Base-by-base conservation (phyloP, 495 filamentous ascomycete genomes). In the Lasiosphaeria miniovina region DNA sequence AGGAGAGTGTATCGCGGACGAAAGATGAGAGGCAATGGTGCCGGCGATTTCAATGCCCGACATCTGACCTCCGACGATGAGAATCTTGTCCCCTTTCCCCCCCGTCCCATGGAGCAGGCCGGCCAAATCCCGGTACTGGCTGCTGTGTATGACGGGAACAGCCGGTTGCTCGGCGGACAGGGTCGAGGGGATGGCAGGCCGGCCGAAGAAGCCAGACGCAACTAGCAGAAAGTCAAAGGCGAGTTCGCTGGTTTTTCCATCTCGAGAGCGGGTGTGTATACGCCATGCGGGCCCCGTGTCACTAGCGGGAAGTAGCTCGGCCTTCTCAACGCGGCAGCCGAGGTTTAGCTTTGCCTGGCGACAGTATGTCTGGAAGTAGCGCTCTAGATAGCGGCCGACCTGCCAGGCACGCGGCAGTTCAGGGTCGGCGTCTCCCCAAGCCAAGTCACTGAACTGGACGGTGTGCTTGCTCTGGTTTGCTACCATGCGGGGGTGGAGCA, bases 51-150 rank as follows among this genome's bases (percentile, higher is more conserved):
- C 91, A 8, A 85, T 81, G 0, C 90, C 90, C 15, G 89, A 93
- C 82, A 95, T 91, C 57, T 89, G 88, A 3, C 91, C 91, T 4
- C 91, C 91, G 8, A 93, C 80, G 12, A 96, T 81, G 3, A 93
- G 79, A 52, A 95, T 82, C 64, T 87, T 89, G n/a, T 82, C 78
- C 0, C 70, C 70, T 14, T 63, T 71, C 0, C 61, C 61, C 10
- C n/a, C 48, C 17, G 63, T 52, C 0, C 61, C 71, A 4, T 61
- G 61, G 12, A 80, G 24, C 49, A 82, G 55, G 45, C 59, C 59
- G 58, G 75, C 55, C 36, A 80, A 65, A 64, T 77, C 63, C 32
- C 74, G 68, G 38, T 82, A 82, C 49, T 71, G 62, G 52, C 88
- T 89, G 65, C 84, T 91, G 59, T 90, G 89, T 6, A 85, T 66